A percentile compares a stretch with the other conserved stretches of the same genome.
Evolutionary conservation across 495 filamentous ascomycete species (phyloP).

Genomic region (Talaromyces nanjingensis): DNA sequence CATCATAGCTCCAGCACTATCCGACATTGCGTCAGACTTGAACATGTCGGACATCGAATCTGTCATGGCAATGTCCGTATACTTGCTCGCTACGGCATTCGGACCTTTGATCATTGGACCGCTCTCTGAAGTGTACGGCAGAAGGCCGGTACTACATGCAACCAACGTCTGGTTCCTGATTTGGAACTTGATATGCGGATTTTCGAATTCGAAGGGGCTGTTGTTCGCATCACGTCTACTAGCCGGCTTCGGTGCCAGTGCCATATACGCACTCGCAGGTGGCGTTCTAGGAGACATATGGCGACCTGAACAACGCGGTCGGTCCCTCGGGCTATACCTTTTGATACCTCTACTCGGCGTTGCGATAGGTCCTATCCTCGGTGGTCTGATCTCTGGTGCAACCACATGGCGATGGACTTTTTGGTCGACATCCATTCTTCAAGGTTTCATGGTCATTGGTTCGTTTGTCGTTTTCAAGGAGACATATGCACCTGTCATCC

Average conservation of each 20-base stretch:
- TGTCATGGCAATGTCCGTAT: conserved; percentile 57
- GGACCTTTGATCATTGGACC: conserved; percentile 58
- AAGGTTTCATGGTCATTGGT: conserved; percentile 15
- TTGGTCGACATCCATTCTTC: conserved; percentile 26
- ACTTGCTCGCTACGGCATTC: conserved; percentile 62
- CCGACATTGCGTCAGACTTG: conserved; percentile 47
- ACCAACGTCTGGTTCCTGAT: conserved; percentile 55
- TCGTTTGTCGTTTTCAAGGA: conserved; percentile 38
- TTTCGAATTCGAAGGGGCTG: conserved; percentile 14
- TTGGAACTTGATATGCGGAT: conserved; percentile 28
- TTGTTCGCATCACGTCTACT: conserved; percentile 17
- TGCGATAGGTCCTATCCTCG: conserved; percentile 49
- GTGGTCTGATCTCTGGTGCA: conserved; percentile 40
- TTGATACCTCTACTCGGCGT: conserved; percentile 48
- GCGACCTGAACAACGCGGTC: conserved; percentile 48
- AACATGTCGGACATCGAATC: conserved; percentile 46
- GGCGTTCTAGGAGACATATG: conserved; percentile 50
- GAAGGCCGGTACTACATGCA: conserved; percentile 45
- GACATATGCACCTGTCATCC: conserved; percentile 53
- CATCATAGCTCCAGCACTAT: conserved; percentile 62
- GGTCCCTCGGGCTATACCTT: conserved; percentile 52
- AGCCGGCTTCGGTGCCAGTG: conserved; percentile 17
- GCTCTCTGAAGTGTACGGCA: conserved; percentile 62
- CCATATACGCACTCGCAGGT: conserved; percentile 23
- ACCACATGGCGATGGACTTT: conserved; percentile 56